Evolutionary conservation across 2,329 filamentous ascomycete species (phyloP).

Genomic region (Fusarium luffae): DNA sequence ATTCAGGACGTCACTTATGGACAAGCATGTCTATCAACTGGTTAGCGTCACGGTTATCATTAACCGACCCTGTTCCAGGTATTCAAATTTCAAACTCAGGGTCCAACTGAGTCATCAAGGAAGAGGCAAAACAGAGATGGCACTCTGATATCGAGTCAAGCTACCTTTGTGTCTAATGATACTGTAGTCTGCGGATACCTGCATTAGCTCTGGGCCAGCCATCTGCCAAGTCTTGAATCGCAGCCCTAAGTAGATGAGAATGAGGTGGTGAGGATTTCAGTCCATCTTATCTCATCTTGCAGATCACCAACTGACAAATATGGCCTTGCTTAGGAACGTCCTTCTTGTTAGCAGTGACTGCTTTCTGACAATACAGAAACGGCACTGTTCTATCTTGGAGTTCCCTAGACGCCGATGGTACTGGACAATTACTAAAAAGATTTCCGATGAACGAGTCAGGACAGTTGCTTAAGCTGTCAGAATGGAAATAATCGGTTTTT

Average conservation of each 20-base stretch:
- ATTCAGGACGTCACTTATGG: not conserved
- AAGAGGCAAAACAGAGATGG: not conserved
- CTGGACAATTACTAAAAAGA: not conserved
- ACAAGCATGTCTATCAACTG: not conserved
- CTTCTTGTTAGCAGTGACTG: not conserved
- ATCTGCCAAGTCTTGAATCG: not conserved
- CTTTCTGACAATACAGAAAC: not conserved
- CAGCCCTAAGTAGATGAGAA: not conserved
- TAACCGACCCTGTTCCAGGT: slow-evolving; percentile 20
- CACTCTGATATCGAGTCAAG: not conserved
- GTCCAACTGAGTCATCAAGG: slow-evolving; percentile 1
- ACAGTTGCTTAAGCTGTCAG: slow-evolving; percentile 12
- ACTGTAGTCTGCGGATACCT: not conserved
- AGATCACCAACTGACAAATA: not conserved
- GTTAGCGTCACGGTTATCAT: slow-evolving; percentile 19
- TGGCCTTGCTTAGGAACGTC: not conserved
- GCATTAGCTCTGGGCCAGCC: slow-evolving; percentile 4
- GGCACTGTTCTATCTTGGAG: not conserved
- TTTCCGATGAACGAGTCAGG: not conserved
- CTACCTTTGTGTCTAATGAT: not conserved
- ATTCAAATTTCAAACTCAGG: slow-evolving; percentile 5
- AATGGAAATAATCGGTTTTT: slow-evolving; percentile 43
- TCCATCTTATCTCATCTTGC: not conserved
- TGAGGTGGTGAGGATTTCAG: not conserved
- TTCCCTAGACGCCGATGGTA: not conserved